phyloP scores from a whole-genome alignment of 148 eudicot species.

The Persicaria maculosa region DNA sequence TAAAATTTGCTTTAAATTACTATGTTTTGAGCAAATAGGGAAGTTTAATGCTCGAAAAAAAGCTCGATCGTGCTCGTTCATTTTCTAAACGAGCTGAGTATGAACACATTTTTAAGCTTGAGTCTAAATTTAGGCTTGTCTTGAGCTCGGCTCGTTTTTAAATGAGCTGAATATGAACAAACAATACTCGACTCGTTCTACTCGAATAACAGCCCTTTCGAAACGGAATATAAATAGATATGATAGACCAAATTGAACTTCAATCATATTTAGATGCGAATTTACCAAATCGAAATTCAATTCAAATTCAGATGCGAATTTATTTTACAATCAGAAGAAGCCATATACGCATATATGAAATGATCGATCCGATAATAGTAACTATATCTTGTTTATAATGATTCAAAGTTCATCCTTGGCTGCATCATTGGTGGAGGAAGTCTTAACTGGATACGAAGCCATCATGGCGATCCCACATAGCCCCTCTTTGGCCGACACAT shows the following conservation, averaged over 20 bases:
- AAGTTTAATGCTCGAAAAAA: no score
- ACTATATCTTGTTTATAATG: not conserved
- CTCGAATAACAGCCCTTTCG: no score
- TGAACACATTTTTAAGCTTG: no score
- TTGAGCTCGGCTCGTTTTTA: no score
- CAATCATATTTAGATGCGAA: not conserved
- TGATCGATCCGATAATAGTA: not conserved
- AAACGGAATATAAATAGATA: no score
- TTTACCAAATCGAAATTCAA: not conserved
- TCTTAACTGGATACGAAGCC: constrained; percentile 21
- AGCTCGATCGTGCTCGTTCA: no score
- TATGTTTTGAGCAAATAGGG: no score
- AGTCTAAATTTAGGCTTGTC: no score
- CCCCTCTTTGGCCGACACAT: constrained; percentile 5
- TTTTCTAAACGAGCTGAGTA: no score
- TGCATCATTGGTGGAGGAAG: not conserved
- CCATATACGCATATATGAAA: not conserved
- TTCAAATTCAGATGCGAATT: not conserved
- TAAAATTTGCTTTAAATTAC: no score
- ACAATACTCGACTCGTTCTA: no score
- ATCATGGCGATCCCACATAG: constrained; percentile 20
- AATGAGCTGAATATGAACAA: no score
- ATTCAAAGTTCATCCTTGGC: constrained; percentile 12
- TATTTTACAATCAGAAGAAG: not conserved
- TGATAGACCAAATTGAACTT: not conserved